Percentiles rank a stretch among this genome's conserved stretches.
These are phyloP conservation scores for Trichoderma harzianum DNA, from an alignment of 2,329 filamentous ascomycete genomes.

Conservation along the genomic window DNA sequence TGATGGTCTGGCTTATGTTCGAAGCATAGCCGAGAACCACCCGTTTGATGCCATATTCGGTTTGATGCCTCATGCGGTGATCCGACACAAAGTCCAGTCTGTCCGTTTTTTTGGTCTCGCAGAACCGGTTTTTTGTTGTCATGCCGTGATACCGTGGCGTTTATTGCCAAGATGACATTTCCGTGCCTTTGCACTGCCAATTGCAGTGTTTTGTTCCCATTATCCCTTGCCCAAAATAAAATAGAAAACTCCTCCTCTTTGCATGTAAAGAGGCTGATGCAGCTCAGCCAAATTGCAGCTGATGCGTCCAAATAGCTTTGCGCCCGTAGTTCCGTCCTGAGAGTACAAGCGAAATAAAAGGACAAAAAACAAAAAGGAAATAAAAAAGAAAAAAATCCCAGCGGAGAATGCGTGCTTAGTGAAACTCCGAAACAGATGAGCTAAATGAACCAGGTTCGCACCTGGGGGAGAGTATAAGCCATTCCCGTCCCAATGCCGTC, in stretches of 20 bases:
- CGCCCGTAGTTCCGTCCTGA: neutral
- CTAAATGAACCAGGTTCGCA: constrained; percentile 11
- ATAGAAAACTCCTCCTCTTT: neutral
- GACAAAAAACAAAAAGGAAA: neutral
- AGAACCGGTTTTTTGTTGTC: neutral
- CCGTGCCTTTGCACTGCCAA: neutral
- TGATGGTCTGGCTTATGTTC: neutral
- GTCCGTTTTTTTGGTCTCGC: neutral
- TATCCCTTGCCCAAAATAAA: constrained; percentile 3
- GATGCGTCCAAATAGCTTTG: neutral
- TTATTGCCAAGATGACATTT: neutral
- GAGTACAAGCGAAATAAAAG: neutral
- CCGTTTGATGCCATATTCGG: constrained; percentile 1
- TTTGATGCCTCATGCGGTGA: neutral
- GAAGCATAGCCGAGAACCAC: neutral
- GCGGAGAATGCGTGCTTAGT: constrained; percentile 1
- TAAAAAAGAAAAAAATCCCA: neutral
- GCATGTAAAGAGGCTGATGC: constrained; percentile 10
- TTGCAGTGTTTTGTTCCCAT: neutral
- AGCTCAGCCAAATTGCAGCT: constrained; percentile 8
- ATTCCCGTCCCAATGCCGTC: constrained; percentile 11
- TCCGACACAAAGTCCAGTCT: neutral
- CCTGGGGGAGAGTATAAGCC: constrained; percentile 16
- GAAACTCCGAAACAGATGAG: constrained; percentile 5
- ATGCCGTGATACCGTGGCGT: constrained; percentile 10